These are phyloP conservation scores for Salix brachista DNA, from an alignment of 345 rosid genomes.

Conservation along the genomic window DNA sequence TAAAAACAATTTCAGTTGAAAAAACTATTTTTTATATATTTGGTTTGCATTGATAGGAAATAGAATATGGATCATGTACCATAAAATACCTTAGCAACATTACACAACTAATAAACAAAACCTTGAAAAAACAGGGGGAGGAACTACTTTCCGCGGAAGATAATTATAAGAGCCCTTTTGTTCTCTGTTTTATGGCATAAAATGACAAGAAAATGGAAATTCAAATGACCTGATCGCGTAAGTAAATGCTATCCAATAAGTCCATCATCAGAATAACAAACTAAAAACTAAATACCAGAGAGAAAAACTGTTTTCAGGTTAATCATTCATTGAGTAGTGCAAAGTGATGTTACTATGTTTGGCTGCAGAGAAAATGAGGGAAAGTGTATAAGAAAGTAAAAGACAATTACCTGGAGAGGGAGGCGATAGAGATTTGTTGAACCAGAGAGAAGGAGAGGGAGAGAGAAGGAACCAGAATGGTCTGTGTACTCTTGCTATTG, in stretches of 20 bases:
- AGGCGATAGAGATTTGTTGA: background rate
- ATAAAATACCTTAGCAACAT: background rate
- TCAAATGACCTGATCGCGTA: background rate
- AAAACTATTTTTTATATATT: background rate
- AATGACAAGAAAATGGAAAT: background rate
- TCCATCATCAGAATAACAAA: background rate
- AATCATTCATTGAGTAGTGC: background rate
- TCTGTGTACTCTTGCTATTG: background rate
- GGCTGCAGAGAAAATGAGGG: background rate
- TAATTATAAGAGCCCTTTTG: background rate
- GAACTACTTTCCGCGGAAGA: background rate
- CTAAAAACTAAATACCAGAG: background rate
- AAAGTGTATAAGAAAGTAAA: background rate
- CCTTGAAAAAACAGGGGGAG: background rate
- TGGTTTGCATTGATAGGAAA: background rate
- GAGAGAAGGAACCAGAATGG: background rate
- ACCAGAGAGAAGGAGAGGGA: background rate
- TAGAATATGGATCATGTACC: background rate
- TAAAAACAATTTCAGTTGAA: background rate
- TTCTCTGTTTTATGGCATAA: background rate
- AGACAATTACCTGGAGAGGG: conserved; percentile 10
- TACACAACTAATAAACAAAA: background rate
- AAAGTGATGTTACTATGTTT: background rate
- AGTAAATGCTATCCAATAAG: background rate
- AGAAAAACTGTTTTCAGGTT: background rate